Conservation (phyloP, 1,284 basidiomycete species). For the Irpex sp. region DNA sequence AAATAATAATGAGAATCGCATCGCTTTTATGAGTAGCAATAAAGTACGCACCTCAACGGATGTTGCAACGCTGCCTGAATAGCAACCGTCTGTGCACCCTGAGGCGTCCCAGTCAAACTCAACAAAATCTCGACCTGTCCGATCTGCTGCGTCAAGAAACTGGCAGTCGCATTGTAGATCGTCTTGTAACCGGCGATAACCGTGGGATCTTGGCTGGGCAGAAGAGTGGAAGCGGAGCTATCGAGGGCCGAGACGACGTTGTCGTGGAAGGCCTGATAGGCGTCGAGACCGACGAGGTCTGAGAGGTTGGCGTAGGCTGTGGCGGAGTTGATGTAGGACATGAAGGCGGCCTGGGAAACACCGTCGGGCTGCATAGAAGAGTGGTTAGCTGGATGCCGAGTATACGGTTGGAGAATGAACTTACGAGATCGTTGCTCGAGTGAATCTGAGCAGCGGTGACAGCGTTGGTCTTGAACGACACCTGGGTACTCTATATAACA, state of each 20-base stretch:
- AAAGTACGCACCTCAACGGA: constrained; percentile 40
- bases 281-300: constrained; percentile 37
- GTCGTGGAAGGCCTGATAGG: constrained; percentile 26
- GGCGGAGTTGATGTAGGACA: constrained; percentile 64
- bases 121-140: constrained; percentile 63
- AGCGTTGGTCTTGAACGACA: constrained; percentile 41
- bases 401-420: constrained; percentile 5
- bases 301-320: constrained; percentile 61
- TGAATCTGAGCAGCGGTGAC: constrained; percentile 42
- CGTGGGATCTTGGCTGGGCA: constrained; percentile 40
- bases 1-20: too few species aligned
- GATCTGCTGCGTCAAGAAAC: constrained; percentile 37
- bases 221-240: constrained; percentile 33
- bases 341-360: constrained; percentile 33
- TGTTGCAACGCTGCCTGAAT: constrained; percentile 69
- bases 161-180: constrained; percentile 47
- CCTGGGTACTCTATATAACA: constrained; percentile 36
- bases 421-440: constrained; percentile 26
- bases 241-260: constrained; percentile 30
- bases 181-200: constrained; percentile 61
- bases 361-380: constrained; percentile 12
- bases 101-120: constrained; percentile 42
- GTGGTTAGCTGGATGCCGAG: neutral
- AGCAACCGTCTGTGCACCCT: constrained; percentile 29
- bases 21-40: constrained; percentile 9